phyloP scores from a whole-genome alignment of 2,329 filamentous ascomycete species.

The Phialocephala sp. region DNA sequence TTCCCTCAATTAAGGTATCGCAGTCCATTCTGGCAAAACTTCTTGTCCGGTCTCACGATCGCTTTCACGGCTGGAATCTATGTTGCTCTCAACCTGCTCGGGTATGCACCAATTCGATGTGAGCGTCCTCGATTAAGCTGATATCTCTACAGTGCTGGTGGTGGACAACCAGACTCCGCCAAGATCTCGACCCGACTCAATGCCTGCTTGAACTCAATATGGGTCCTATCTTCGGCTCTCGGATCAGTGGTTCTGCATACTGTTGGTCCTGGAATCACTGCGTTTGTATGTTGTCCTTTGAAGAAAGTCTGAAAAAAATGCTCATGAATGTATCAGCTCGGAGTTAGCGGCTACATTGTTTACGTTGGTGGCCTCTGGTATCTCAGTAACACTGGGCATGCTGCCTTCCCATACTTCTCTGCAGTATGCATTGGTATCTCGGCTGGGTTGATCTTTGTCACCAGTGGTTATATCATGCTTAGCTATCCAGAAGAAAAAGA shows the following conservation, averaged over 20 bases:
- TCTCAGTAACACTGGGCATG: not conserved
- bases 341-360: not conserved
- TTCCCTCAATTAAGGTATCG: not conserved
- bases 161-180: not conserved
- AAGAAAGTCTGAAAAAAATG: not conserved
- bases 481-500: not conserved
- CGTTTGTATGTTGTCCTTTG: not conserved
- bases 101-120: not conserved
- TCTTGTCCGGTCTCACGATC: not conserved
- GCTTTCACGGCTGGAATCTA: not conserved
- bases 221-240: not conserved
- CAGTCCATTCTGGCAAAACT: conserved; percentile 9
- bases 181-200: not conserved
- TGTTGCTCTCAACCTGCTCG: conserved; percentile 4
- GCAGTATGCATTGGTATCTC: not conserved
- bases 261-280: conserved; percentile 1
- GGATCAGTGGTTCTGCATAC: not conserved
- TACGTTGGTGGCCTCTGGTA: conserved; percentile 2
- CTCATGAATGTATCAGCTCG: not conserved
- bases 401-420: not conserved
- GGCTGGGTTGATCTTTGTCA: not conserved
- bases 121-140: not conserved
- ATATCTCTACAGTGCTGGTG: not conserved
- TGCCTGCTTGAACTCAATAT: not conserved
- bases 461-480: not conserved